Base-by-base conservation (phyloP, 164 flowering plant species). In the Santalum album region DNA sequence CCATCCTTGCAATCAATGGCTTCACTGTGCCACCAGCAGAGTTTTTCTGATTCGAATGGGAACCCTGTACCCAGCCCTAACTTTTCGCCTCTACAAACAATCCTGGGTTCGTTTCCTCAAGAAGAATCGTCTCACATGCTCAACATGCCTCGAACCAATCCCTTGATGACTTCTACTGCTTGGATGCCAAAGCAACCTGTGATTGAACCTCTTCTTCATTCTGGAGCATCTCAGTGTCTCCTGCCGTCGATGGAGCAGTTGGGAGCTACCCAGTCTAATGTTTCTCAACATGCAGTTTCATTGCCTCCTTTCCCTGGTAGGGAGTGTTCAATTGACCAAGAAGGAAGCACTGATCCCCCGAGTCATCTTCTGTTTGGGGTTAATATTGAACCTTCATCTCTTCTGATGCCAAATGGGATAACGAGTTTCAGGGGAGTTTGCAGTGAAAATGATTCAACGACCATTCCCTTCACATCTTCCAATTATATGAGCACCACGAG, bases 251-350 rank as follows among this genome's bases (percentile, higher is more conserved):
- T 79, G 38, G 85, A 90, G 36, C 88, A 75, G 60, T 49, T 80
- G 54, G 81, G 71, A 16, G 69, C 63, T 7, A 70, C 72, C n/a
- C 86, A 70, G 29, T 55, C 76, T 14, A 80, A 56, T 53, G 35
- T 65, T 7, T 58, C 84, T 20, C 80, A 67, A 25, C 66, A 66
- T 58, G 58, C 83, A 34, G 52, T 79, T 51, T 70, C 89, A 12
- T 70, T 87, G 74, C 95, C 92, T 2, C 88, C 96, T 3, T 84
- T 91, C 74, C 96, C 95, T 56, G 92, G 94, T 15, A 77, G 83
- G 59, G 95, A 87, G 53, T 83, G 79, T 65, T 57, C 84, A 1
- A 61, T 75, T 6, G 91, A 80, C 53, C 86, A 78, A 53, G 86
- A 77, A 46, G 84, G 78, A 21, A 58, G 69, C 57, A 58, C 66